Conservation (phyloP, 495 filamentous ascomycete genomes). For the Haplographium delicatum region DNA sequence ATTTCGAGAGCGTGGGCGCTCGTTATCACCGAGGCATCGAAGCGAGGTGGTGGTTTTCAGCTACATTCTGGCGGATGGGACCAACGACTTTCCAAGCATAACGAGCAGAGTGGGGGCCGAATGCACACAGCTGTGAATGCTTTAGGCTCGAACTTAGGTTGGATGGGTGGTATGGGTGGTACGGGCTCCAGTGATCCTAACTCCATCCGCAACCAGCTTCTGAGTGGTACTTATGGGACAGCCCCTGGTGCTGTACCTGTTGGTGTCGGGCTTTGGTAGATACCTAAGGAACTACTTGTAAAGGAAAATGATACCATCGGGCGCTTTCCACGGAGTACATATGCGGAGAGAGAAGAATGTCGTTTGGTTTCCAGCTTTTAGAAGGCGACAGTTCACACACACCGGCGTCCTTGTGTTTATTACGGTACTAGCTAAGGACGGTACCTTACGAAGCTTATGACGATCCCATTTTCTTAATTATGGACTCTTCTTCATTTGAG, state of each 20-base stretch:
- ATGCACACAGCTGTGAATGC: conserved; percentile 76
- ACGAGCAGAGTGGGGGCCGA: conserved; percentile 77
- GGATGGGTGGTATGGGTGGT: conserved; percentile 54
- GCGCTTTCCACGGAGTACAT: conserved; percentile 11
- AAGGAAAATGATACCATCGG: conserved; percentile 9
- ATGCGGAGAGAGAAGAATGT: conserved; percentile 8
- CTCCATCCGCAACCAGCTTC: conserved; percentile 73
- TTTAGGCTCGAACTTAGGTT: conserved; percentile 67
- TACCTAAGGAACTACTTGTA: background rate
- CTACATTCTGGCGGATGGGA: conserved; percentile 94
- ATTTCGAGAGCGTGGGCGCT: conserved; percentile 89
- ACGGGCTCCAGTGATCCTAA: conserved; percentile 37
- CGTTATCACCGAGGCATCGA: conserved; percentile 86
- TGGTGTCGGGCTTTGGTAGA: conserved; percentile 21
- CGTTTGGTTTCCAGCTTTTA: conserved; percentile 10
- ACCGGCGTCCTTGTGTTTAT: conserved; percentile 18
- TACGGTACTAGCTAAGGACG: conserved; percentile 4
- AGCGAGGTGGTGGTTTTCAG: conserved; percentile 84
- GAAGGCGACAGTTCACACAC: conserved; percentile 21
- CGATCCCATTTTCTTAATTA: conserved; percentile 17
- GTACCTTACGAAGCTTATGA: conserved; percentile 21
- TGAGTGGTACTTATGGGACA: conserved; percentile 72
- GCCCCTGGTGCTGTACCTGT: conserved; percentile 47
- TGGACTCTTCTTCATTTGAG: conserved; percentile 6
- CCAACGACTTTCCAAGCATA: conserved; percentile 79